phyloP scores from a whole-genome alignment of 2,329 filamentous ascomycete genomes.

The Diaporthe ilicicola region DNA sequence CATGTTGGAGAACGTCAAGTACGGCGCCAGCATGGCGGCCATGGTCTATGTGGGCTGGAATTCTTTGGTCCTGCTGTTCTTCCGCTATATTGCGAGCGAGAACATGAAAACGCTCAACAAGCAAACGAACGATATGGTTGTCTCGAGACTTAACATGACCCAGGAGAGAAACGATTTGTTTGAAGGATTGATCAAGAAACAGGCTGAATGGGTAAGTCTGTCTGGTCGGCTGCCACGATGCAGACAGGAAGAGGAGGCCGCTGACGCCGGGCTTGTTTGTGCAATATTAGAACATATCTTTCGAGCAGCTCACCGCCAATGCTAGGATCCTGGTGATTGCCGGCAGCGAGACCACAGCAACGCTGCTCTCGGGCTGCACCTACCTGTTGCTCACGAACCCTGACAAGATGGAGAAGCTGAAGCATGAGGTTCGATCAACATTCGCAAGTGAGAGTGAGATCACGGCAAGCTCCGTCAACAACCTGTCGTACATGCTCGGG shows the following conservation, averaged over 20 bases:
- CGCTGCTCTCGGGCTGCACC: slow-evolving; percentile 30
- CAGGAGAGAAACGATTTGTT: slow-evolving; percentile 12
- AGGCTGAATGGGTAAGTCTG: slow-evolving; percentile 3
- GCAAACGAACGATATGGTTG: neutral
- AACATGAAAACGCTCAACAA: neutral
- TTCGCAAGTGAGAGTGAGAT: slow-evolving; percentile 46
- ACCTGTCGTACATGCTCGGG: slow-evolving; percentile 46
- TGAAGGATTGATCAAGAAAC: neutral
- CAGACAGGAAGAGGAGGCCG: neutral
- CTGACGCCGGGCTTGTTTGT: neutral
- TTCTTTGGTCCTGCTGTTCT: neutral
- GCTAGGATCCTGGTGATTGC: slow-evolving; percentile 24
- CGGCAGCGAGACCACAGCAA: slow-evolving; percentile 34
- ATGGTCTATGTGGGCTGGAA: neutral
- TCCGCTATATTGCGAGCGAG: slow-evolving; percentile 2
- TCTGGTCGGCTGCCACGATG: neutral
- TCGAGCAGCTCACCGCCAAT: neutral
- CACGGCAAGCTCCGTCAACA: slow-evolving; percentile 38
- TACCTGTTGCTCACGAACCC: slow-evolving; percentile 38
- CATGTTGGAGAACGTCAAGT: slow-evolving; percentile 28
- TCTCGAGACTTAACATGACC: slow-evolving; percentile 6
- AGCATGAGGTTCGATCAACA: slow-evolving; percentile 45
- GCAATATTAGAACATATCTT: neutral
- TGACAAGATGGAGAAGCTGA: slow-evolving; percentile 39
- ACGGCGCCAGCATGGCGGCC: neutral